Conservation (phyloP, 1,284 basidiomycete species). For the Chalciporus sp. region DNA sequence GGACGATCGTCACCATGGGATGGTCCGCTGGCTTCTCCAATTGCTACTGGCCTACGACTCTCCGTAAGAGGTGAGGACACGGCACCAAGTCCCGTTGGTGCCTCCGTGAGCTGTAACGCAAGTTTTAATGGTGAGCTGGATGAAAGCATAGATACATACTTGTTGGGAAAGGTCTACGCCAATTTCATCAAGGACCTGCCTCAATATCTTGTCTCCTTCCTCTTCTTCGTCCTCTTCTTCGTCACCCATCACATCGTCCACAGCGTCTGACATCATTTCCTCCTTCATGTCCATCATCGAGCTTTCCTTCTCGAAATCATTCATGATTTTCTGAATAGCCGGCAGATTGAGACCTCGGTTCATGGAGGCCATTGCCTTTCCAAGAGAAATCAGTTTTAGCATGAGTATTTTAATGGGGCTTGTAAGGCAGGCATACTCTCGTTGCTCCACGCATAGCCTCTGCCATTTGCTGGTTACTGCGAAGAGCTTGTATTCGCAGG, state of each 20-base stretch:
- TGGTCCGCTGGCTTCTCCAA: constrained; percentile 64
- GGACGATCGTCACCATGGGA: constrained; percentile 38
- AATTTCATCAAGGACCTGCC: constrained; percentile 97
- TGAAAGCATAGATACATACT: constrained; percentile 46
- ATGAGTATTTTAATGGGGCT: constrained; percentile 3
- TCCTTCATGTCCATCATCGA: constrained; percentile 99
- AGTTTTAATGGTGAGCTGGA: constrained; percentile 9
- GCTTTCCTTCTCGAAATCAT: constrained; percentile 97
- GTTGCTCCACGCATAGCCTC: constrained; percentile 99
- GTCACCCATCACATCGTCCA: constrained; percentile 98
- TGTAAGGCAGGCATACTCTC: constrained; percentile 57
- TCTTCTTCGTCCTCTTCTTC: constrained; percentile 93
- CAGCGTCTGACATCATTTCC: constrained; percentile 99
- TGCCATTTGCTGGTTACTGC: constrained; percentile 99
- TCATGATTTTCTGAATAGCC: constrained; percentile 94
- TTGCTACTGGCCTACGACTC: constrained; percentile 75
- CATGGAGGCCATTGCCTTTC: constrained; percentile 97
- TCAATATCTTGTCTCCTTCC: constrained; percentile 94
- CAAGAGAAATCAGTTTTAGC: constrained; percentile 2
- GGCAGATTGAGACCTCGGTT: constrained; percentile 95
- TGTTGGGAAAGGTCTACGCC: constrained; percentile 92
- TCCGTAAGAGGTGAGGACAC: constrained; percentile 64
- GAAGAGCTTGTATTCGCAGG: constrained; percentile 92
- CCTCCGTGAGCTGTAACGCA: constrained; percentile 70
- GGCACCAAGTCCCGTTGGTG: constrained; percentile 71